Evolutionary conservation across 116 monocot species (phyloP), one percentile per base, ranked within the genome.

Genomic region (Papilionanthe hybrid): DNA sequence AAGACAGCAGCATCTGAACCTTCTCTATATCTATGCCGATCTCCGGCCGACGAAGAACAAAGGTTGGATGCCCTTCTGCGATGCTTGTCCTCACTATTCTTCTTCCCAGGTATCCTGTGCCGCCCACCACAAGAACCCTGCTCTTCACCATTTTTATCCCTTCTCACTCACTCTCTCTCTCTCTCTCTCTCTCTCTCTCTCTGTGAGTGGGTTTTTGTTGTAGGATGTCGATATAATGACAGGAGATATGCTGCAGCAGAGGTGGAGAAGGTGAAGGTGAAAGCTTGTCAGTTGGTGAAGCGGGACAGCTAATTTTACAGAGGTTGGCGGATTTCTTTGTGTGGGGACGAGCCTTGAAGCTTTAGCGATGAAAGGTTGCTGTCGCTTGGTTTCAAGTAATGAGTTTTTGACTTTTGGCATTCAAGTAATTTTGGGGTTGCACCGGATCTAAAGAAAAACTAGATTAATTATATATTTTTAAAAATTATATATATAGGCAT

Each of bases 41-140:
- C 68, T 90, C 90, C 8, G 78, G 83, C 28, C 90, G 81, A 20
- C 68, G 44, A 5, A 90, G 82, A 15, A 87, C 77, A 30, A 25
- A 85, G 6, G 90, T 90, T 10, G 81, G 83, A 50, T 90, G 83
- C 23, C 90, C 90, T 7, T 68, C 71, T 5, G 81, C 87, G 18
- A 90, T 29, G 81, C 90, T 90, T 3, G 90, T 87, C 60, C 25
- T 48, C 78, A 83, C 90, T 9, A 90, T 63, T 57, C 85, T 82
- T 78, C 78, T 85, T 29, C 90, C 87, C 9, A 87, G 17, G 79
- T 88, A 90, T 27, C 87, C 90, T 0, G 90, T 90, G 2, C 82
- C 85, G 5, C 90, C 90, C 13, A 90, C 90, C 42, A 90, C 82
- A 15, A 90, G 86, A 37, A 87, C 83, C 79, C 68, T 85, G 81